phyloP scores from a whole-genome alignment of 2,329 filamentous ascomycete species.

The Ilyonectria mors-panacis region DNA sequence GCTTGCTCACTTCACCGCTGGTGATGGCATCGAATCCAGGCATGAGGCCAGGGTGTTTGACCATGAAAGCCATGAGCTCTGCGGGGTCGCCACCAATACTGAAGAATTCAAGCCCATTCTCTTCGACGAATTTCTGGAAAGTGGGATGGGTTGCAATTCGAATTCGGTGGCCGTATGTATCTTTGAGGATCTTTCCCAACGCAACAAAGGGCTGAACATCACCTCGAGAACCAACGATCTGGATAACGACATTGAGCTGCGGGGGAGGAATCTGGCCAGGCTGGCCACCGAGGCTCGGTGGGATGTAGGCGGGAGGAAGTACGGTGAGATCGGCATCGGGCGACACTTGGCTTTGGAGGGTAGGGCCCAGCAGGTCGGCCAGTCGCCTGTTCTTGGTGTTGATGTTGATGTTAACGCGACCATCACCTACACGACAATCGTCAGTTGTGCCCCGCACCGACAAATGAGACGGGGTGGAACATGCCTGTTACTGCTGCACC shows the following conservation, averaged over 20 bases:
- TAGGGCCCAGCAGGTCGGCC: conserved; percentile 77
- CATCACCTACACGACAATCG: conserved; percentile 69
- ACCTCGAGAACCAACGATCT: conserved; percentile 81
- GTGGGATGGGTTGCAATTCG: conserved; percentile 80
- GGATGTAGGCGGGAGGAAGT: conserved; percentile 79
- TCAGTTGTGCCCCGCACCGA: conserved; percentile 32
- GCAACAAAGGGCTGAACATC: conserved; percentile 85
- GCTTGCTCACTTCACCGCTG: conserved; percentile 82
- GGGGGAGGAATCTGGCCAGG: conserved; percentile 71
- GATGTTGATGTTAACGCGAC: conserved; percentile 85
- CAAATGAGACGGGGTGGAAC: not conserved
- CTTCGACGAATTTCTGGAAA: conserved; percentile 78
- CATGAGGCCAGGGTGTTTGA: conserved; percentile 89
- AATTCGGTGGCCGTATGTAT: conserved; percentile 78
- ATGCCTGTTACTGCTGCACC: conserved; percentile 71
- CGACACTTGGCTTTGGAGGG: conserved; percentile 70
- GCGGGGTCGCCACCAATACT: conserved; percentile 82
- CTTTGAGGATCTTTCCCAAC: conserved; percentile 75
- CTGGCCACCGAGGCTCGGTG: conserved; percentile 77
- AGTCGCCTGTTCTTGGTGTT: conserved; percentile 78
- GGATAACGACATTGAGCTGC: conserved; percentile 78
- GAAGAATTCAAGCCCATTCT: conserved; percentile 82
- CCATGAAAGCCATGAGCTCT: conserved; percentile 90
- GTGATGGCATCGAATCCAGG: conserved; percentile 83
- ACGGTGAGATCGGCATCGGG: conserved; percentile 60